These are phyloP conservation scores for Blastobotrys petasosporus DNA, from an alignment of 1,139 yeast species.

Conservation along the genomic window DNA sequence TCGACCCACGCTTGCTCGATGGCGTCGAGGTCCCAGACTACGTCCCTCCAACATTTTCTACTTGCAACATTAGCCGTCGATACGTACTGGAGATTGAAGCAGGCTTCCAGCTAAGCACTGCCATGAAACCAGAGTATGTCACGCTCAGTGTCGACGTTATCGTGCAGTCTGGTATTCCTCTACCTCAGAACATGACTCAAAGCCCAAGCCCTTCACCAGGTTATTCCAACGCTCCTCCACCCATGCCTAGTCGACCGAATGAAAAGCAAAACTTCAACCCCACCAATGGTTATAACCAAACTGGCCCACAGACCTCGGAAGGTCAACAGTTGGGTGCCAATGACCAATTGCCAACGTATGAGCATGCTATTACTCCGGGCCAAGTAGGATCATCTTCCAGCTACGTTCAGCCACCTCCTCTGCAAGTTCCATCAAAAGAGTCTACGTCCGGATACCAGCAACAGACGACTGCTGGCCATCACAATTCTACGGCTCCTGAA, in stretches of 20 bases:
- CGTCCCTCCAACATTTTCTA: constrained; percentile 49
- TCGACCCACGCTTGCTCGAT: constrained; percentile 20
- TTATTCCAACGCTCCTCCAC: constrained; percentile 4
- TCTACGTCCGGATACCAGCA: too few relatives aligned
- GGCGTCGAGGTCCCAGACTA: constrained; percentile 46
- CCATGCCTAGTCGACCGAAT: constrained; percentile 7
- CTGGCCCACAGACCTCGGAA: constrained; percentile 6
- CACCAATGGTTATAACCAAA: neutral
- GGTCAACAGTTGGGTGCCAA: constrained; percentile 2
- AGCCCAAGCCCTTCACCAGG: too few relatives aligned
- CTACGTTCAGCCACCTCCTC: constrained; percentile 1
- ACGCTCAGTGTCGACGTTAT: constrained; percentile 18
- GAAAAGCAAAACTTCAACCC: neutral
- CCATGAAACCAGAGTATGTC: constrained; percentile 24
- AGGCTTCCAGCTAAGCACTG: constrained; percentile 38
- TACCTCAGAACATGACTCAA: constrained; percentile 7
- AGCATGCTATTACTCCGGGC: constrained; percentile 15
- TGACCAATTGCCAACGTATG: constrained; percentile 18
- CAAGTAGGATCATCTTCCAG: neutral
- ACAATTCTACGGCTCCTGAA: too few relatives aligned
- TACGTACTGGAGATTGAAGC: constrained; percentile 43
- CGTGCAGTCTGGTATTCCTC: constrained; percentile 23
- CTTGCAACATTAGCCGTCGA: constrained; percentile 51
- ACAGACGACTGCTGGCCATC: too few relatives aligned
- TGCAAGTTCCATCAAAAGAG: neutral